Conservation (phyloP, 2,329 filamentous ascomycete species). For the Bretziella fagacearum region DNA sequence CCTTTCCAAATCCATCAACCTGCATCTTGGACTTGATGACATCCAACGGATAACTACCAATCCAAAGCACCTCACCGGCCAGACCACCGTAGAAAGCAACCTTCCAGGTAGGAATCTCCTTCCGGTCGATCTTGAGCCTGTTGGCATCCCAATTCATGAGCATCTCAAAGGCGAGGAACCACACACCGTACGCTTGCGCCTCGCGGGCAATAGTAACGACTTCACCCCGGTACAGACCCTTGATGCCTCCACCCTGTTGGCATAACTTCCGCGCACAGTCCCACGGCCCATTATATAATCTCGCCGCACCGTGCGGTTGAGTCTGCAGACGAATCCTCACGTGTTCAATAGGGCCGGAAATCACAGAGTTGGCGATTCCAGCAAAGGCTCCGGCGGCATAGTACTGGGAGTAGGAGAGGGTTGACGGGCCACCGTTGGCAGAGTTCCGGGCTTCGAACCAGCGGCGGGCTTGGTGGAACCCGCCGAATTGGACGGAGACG, state of each 20-base stretch:
- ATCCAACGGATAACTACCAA: slow-evolving; percentile 87
- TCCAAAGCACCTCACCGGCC: slow-evolving; percentile 86
- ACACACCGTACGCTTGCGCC: slow-evolving; percentile 85
- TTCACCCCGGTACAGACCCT: slow-evolving; percentile 72
- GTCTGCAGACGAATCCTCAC: slow-evolving; percentile 92
- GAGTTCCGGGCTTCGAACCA: slow-evolving; percentile 64
- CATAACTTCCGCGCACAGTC: slow-evolving; percentile 83
- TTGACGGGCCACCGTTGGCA: slow-evolving; percentile 34
- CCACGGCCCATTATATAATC: slow-evolving; percentile 66
- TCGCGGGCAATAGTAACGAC: slow-evolving; percentile 75
- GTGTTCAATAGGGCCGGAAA: slow-evolving; percentile 90
- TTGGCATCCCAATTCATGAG: slow-evolving; percentile 81
- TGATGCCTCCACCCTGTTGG: slow-evolving; percentile 45
- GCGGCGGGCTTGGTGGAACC: slow-evolving; percentile 82
- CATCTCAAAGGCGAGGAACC: slow-evolving; percentile 92
- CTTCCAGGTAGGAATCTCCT: slow-evolving; percentile 67
- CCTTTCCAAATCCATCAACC: slow-evolving; percentile 69
- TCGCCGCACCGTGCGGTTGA: slow-evolving; percentile 68
- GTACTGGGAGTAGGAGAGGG: slow-evolving; percentile 70
- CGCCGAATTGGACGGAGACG: slow-evolving; percentile 95
- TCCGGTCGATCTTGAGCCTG: slow-evolving; percentile 58
- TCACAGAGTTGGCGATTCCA: slow-evolving; percentile 71
- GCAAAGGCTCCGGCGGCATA: slow-evolving; percentile 83
- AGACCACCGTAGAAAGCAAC: slow-evolving; percentile 84
- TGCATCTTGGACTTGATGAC: slow-evolving; percentile 99